phyloP scores from a whole-genome alignment of 371 early-diverging fungal genomes.

The Synchytrium microbalum region DNA sequence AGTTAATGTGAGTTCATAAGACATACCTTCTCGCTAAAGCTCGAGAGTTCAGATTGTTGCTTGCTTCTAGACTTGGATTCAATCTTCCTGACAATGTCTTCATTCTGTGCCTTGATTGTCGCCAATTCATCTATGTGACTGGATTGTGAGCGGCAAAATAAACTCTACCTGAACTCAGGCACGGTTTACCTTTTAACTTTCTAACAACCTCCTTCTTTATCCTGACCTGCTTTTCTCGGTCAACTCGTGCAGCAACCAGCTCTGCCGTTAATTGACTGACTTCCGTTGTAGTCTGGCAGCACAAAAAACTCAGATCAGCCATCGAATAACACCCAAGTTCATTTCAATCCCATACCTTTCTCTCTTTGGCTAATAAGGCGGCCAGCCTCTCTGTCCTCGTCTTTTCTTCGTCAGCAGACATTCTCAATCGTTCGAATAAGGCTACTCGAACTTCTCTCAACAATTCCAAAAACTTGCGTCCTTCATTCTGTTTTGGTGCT shows the following conservation, averaged over 20 bases:
- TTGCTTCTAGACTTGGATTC: conserved; percentile 41
- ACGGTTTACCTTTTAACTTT: conserved; percentile 38
- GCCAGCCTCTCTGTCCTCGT: conserved; percentile 35
- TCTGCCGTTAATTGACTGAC: conserved; percentile 33
- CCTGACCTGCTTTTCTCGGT: conserved; percentile 37
- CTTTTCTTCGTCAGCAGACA: conserved; percentile 43
- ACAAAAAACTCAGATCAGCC: not conserved
- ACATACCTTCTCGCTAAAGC: conserved; percentile 32
- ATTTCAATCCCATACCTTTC: conserved; percentile 27
- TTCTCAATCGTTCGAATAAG: conserved; percentile 36
- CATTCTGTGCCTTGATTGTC: conserved; percentile 44
- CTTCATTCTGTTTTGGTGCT: conserved; percentile 19
- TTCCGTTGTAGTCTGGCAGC: conserved; percentile 36
- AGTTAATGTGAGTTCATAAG: too few relatives aligned
- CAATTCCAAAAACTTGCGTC: conserved; percentile 4
- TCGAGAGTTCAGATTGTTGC: conserved; percentile 38
- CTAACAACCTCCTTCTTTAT: conserved; percentile 43
- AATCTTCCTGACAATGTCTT: conserved; percentile 40
- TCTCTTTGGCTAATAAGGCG: conserved; percentile 41
- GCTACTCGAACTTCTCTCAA: conserved; percentile 35
- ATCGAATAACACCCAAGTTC: not conserved
- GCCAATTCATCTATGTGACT: conserved; percentile 34
- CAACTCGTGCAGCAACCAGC: conserved; percentile 40
- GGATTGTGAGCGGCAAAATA: not conserved
- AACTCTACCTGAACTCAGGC: not conserved